These are phyloP conservation scores for Candolleomyces eurysporus DNA, from an alignment of 768 basidiomycete species.

Conservation along the genomic window DNA sequence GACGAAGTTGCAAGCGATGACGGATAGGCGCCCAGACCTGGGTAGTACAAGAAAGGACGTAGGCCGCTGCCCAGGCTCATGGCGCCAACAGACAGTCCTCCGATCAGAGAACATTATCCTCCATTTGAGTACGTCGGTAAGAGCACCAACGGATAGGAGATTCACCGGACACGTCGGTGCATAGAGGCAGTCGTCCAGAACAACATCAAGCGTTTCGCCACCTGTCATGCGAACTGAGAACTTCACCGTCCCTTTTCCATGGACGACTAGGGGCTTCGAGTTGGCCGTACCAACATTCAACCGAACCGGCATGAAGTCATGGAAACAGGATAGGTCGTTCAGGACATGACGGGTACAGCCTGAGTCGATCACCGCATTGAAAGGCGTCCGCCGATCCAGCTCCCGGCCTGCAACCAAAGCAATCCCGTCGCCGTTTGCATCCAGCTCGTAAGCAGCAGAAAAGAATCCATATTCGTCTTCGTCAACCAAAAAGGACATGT, in stretches of 20 bases:
- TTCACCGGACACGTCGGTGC: slow-evolving; percentile 21
- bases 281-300: slow-evolving; percentile 18
- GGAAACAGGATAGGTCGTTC: slow-evolving; percentile 13
- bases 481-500: no score
- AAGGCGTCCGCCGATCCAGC: not conserved
- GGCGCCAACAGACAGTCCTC: not conserved
- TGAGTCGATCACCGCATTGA: slow-evolving; percentile 18
- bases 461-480: no score
- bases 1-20: not conserved
- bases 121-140: slow-evolving; percentile 1
- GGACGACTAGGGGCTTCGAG: slow-evolving; percentile 8
- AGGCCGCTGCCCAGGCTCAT: not conserved
- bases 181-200: slow-evolving; percentile 20
- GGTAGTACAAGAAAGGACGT: not conserved
- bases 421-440: no score
- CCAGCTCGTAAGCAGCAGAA: no score
- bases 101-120: not conserved
- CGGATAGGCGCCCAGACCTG: not conserved
- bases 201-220: slow-evolving; percentile 5
- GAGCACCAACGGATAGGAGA: slow-evolving; percentile 18
- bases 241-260: slow-evolving; percentile 14
- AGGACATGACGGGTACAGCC: slow-evolving; percentile 21
- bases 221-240: not conserved
- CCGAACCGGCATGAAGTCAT: slow-evolving; percentile 10
- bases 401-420: no score